Percentiles rank a stretch among this genome's conserved stretches.
Conservation (phyloP, 2,329 filamentous ascomycete species). For the Xylaria multiplex region DNA sequence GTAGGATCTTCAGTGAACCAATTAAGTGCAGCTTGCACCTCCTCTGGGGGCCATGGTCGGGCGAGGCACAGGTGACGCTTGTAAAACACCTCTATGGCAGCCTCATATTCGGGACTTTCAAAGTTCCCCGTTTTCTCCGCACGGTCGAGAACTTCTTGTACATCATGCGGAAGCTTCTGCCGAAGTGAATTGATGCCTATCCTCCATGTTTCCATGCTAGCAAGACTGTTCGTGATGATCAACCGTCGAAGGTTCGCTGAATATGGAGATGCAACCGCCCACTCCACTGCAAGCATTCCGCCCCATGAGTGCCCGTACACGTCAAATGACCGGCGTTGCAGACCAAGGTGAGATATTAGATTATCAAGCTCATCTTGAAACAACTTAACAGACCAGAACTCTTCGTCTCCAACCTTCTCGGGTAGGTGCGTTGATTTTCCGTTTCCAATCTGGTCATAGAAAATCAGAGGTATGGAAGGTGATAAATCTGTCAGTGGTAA, state of each 20-base stretch:
- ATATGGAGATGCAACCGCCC: slow-evolving; percentile 49
- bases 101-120: slow-evolving; percentile 46
- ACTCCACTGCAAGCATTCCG: slow-evolving; percentile 59
- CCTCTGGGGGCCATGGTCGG: slow-evolving; percentile 35
- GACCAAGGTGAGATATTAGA: slow-evolving; percentile 54
- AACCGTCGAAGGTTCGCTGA: slow-evolving; percentile 43
- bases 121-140: slow-evolving; percentile 45
- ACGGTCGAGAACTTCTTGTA: slow-evolving; percentile 26
- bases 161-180: slow-evolving; percentile 23
- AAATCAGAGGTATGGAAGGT: slow-evolving; percentile 55
- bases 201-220: slow-evolving; percentile 47
- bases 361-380: slow-evolving; percentile 62
- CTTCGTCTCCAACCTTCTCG: slow-evolving; percentile 55
- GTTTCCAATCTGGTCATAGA: slow-evolving; percentile 66
- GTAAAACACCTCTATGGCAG: slow-evolving; percentile 48
- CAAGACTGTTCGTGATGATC: slow-evolving; percentile 46
- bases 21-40: slow-evolving; percentile 47
- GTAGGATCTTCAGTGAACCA: slow-evolving; percentile 50
- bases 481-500: slow-evolving; percentile 53
- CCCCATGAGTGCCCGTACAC: slow-evolving; percentile 60
- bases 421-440: slow-evolving; percentile 60
- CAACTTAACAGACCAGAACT: slow-evolving; percentile 60
- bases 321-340: slow-evolving; percentile 58
- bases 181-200: slow-evolving; percentile 33
- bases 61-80: slow-evolving; percentile 45